phyloP scores from a whole-genome alignment of 176 grass and related monocot species.

The Pontederia paniculata region DNA sequence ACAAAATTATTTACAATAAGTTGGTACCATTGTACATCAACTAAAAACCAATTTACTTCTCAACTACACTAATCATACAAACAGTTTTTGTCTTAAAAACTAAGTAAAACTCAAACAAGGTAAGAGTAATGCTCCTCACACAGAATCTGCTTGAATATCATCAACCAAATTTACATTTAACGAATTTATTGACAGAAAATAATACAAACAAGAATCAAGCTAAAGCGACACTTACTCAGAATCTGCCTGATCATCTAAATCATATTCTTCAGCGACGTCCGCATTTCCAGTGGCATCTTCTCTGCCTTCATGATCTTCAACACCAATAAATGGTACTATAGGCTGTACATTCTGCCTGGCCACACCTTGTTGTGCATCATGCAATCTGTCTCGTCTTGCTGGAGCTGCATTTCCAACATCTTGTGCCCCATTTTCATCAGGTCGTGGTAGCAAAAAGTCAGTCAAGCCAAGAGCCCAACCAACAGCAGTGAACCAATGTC shows the following conservation, averaged over 20 bases:
- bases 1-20: conserved; percentile 11
- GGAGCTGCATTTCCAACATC: conserved; percentile 67
- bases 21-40: not conserved
- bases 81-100: too few species aligned
- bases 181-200: too few species aligned
- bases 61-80: too few species aligned
- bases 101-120: too few species aligned
- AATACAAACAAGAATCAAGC: not conserved
- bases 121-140: too few species aligned
- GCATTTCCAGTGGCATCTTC: conserved; percentile 43
- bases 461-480: conserved; percentile 87
- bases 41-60: not conserved
- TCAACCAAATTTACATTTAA: too few species aligned
- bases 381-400: conserved; percentile 54
- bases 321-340: conserved; percentile 42
- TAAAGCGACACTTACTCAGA: conserved; percentile 55
- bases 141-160: too few species aligned
- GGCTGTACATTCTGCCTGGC: conserved; percentile 40
- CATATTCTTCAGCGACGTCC: conserved; percentile 62
- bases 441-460: conserved; percentile 63
- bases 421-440: conserved; percentile 69
- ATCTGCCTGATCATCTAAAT: conserved; percentile 69
- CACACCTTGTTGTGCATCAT: conserved; percentile 38
- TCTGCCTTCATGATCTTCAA: conserved; percentile 37
- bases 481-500: conserved; percentile 78